A percentile compares a stretch with the other conserved stretches of the same genome.
phyloP scores from a whole-genome alignment of 1,139 yeast genomes.

The Suzukiozyma palmioleophila region DNA sequence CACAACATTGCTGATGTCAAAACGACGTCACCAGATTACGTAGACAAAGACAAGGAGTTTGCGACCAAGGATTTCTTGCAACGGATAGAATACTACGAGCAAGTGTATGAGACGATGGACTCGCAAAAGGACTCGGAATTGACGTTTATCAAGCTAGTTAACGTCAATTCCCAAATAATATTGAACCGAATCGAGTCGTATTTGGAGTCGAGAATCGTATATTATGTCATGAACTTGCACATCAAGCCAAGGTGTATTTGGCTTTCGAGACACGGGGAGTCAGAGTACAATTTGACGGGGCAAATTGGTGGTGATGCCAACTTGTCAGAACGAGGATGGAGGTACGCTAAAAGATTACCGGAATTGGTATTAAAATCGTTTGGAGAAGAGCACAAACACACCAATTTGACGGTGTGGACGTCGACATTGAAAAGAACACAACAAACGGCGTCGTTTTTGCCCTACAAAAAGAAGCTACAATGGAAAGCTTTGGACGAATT shows the following conservation, averaged over 20 bases:
- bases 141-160: constrained; percentile 82
- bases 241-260: constrained; percentile 89
- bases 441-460: constrained; percentile 82
- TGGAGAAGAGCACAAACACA: constrained; percentile 58
- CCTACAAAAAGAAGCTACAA: constrained; percentile 71
- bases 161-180: constrained; percentile 82
- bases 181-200: constrained; percentile 85
- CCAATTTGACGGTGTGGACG: constrained; percentile 89
- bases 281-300: constrained; percentile 86
- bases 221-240: constrained; percentile 92
- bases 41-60: constrained; percentile 62
- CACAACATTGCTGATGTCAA: constrained; percentile 83
- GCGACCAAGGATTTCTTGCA: constrained; percentile 70
- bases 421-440: constrained; percentile 89
- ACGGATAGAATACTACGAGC: constrained; percentile 70
- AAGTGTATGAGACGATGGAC: constrained; percentile 70
- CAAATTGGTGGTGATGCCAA: constrained; percentile 96
- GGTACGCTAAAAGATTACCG: constrained; percentile 82
- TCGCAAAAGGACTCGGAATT: constrained; percentile 53
- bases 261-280: constrained; percentile 95
- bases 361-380: constrained; percentile 69
- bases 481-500: constrained; percentile 98
- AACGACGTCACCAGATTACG: constrained; percentile 83
- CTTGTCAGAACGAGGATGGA: constrained; percentile 78
- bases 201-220: constrained; percentile 87